These are phyloP conservation scores for Lentinula sp. DNA, from an alignment of 768 basidiomycete genomes.

Conservation along the genomic window DNA sequence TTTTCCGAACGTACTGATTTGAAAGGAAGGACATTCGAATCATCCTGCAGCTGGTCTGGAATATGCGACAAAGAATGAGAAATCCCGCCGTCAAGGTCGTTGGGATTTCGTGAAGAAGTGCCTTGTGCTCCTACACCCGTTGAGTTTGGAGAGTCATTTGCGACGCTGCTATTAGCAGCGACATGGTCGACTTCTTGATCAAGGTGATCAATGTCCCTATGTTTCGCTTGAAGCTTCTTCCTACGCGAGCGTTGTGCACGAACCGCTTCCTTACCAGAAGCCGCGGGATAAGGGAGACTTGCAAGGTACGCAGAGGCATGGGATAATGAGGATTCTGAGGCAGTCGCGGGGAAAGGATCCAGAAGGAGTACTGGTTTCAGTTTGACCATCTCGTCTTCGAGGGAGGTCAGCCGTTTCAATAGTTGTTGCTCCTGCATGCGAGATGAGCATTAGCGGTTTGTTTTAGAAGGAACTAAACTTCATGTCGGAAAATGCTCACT, in stretches of 20 bases:
- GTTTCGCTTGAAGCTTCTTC: background rate
- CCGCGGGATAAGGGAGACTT: slow-evolving; percentile 18
- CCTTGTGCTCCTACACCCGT: background rate
- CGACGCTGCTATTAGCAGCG: background rate
- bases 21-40: background rate
- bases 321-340: slow-evolving; percentile 15
- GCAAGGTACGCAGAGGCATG: slow-evolving; percentile 18
- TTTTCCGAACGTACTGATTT: background rate
- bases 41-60: background rate
- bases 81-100: background rate
- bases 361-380: slow-evolving; percentile 66
- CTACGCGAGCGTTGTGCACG: background rate
- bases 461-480: background rate
- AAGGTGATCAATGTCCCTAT: background rate
- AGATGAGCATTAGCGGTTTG: background rate
- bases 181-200: background rate
- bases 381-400: slow-evolving; percentile 61
- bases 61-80: background rate
- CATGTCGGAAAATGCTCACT: slow-evolving; percentile 24
- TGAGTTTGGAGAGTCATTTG: background rate
- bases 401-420: slow-evolving; percentile 34
- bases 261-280: slow-evolving; percentile 1
- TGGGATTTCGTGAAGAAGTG: background rate
- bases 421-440: background rate
- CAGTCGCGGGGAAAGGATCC: slow-evolving; percentile 36